These are phyloP conservation scores for Mucor racemosus DNA, from an alignment of 371 early-diverging fungal species.

Conservation along the genomic window DNA sequence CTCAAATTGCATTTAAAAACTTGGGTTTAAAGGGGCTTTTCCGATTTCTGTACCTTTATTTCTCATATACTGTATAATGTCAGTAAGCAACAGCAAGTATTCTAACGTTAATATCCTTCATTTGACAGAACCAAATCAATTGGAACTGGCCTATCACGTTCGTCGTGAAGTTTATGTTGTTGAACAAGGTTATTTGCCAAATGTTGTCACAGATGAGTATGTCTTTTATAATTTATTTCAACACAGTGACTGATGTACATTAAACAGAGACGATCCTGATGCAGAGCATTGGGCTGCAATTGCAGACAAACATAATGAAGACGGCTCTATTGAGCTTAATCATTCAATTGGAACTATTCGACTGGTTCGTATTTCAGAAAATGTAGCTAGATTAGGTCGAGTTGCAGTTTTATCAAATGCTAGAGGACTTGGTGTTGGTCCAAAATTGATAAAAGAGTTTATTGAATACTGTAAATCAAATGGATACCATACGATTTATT, in stretches of 20 bases:
- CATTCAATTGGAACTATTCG: constrained; percentile 43
- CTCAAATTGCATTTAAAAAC: background rate
- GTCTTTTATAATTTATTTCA: background rate
- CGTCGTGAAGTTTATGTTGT: constrained; percentile 34
- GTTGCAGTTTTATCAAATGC: constrained; percentile 45
- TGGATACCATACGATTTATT: constrained; percentile 26
- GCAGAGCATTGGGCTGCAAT: constrained; percentile 35
- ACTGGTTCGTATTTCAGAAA: constrained; percentile 22
- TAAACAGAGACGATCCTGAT: background rate
- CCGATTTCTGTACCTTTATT: background rate
- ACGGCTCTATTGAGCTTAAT: constrained; percentile 9
- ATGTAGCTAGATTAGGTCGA: constrained; percentile 42
- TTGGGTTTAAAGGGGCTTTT: background rate
- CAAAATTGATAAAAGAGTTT: constrained; percentile 30
- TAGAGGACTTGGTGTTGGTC: constrained; percentile 38
- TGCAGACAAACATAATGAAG: constrained; percentile 17
- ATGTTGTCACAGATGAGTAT: constrained; percentile 45
- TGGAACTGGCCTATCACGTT: constrained; percentile 4
- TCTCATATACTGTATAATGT: background rate
- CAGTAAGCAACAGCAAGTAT: background rate
- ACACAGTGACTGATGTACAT: background rate
- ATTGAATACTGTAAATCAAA: constrained; percentile 22
- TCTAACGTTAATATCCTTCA: constrained; percentile 3
- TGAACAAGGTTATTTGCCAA: constrained; percentile 38
- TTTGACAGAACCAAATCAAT: background rate